Evolutionary conservation across 2,329 filamentous ascomycete species (phyloP), one percentile per base, ranked within the genome.

Genomic region (Colletotrichum graminicola): DNA sequence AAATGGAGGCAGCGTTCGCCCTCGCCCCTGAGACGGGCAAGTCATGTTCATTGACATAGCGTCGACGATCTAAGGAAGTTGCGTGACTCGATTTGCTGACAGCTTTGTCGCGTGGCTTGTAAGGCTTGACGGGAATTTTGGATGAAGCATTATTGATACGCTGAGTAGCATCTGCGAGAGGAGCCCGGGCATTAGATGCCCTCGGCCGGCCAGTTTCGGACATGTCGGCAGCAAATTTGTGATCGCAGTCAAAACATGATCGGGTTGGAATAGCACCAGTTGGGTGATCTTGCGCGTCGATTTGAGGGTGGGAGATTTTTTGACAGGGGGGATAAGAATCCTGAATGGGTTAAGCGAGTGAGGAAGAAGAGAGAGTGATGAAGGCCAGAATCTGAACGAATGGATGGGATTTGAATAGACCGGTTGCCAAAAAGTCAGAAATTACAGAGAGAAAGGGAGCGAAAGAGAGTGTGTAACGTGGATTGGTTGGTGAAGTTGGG

Each of bases 141-240:
- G 79, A 76, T 43, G 69, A 68, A 64, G 65, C 45, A 34, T 83
- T 82, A 75, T 87, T 88, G 74, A 85, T 79, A 74, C 85, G 83
- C 72, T 84, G 80, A 34, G 81, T 83, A 29, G 85, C 84, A 76
- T 88, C 86, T 43, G 80, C 81, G 55, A 88, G 79, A 54, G 86
- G 86, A 63, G 79, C 76, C 67, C 83, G 82, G 72, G 73, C 64
- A 39, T 64, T 56, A 26, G 57, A 60, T 10, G 67, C 63, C 65
- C 62, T 66, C 62, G 43, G 56, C 32, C 67, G 67, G 49, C 52
- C 56, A 54, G 64, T 47, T 62, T 74, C 73, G 52, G 71, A 73
- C 73, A 74, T 74, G 41, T 67, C 67, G 43, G 51, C 39, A 34
- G 18, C 29, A 43, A 39, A 39, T n/a, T 56, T 11, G 23, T 11